Conservation (phyloP, 176 grass and related monocot species). For the Themeda triandra region DNA sequence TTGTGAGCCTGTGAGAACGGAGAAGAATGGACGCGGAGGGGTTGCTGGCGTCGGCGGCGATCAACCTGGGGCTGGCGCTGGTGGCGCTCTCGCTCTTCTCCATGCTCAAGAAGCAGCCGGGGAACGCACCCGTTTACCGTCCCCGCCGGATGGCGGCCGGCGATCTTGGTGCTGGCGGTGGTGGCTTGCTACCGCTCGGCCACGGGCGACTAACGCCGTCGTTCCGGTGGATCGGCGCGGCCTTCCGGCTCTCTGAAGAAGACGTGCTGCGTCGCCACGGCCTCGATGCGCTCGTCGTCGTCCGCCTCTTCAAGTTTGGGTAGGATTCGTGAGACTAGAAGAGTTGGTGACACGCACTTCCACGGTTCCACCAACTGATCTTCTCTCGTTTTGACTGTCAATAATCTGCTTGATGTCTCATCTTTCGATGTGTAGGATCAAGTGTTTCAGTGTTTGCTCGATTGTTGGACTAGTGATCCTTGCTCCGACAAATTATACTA, state of each 20-base stretch:
- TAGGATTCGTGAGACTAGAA: neutral
- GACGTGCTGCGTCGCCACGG: slow-evolving; percentile 58
- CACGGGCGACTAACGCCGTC: slow-evolving; percentile 46
- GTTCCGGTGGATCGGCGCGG: slow-evolving; percentile 56
- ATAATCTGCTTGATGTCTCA: neutral
- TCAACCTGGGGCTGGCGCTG: slow-evolving; percentile 71
- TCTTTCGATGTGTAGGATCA: slow-evolving; percentile 47
- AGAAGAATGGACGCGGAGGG: slow-evolving; percentile 58
- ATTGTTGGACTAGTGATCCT: slow-evolving; percentile 64
- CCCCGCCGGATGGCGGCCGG: slow-evolving; percentile 43
- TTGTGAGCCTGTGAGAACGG: neutral
- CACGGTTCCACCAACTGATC: neutral
- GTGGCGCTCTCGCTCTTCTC: slow-evolving; percentile 86
- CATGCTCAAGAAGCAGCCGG: slow-evolving; percentile 77
- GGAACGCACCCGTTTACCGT: slow-evolving; percentile 65
- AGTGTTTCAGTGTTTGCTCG: slow-evolving; percentile 74
- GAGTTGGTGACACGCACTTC: neutral
- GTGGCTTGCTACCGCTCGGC: slow-evolving; percentile 36
- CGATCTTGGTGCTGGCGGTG: neutral
- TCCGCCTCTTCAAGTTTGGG: slow-evolving; percentile 89
- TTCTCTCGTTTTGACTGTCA: neutral
- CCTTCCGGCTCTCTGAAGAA: slow-evolving; percentile 68
- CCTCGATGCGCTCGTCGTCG: slow-evolving; percentile 70
- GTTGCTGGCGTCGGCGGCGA: slow-evolving; percentile 62
- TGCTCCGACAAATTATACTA: slow-evolving; percentile 68